Evolutionary conservation across 2,329 filamentous ascomycete genomes (phyloP).

Genomic region (Cladosporium sp.): DNA sequence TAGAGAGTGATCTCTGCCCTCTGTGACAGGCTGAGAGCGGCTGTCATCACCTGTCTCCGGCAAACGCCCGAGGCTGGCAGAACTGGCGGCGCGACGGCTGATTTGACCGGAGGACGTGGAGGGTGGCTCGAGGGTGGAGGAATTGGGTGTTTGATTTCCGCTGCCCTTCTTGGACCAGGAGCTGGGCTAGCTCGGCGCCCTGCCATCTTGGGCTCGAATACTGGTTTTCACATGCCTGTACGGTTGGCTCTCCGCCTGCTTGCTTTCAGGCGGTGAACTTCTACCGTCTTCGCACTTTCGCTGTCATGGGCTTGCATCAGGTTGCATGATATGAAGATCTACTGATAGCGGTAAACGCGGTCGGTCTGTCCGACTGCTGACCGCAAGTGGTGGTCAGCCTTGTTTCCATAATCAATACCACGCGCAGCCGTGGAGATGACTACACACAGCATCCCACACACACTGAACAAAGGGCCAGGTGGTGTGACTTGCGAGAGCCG

Average conservation of each 20-base stretch:
- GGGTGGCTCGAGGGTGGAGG: neutral
- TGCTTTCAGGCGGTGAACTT: constrained; percentile 4
- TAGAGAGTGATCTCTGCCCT: neutral
- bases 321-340: constrained; percentile 6
- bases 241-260: neutral
- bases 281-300: neutral
- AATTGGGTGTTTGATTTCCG: neutral
- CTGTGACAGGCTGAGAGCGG: constrained; percentile 4
- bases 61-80: constrained; percentile 4
- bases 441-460: neutral
- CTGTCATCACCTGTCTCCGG: constrained; percentile 9
- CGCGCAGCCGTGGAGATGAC: constrained; percentile 3
- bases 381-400: constrained; percentile 15
- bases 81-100: neutral
- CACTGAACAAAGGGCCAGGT: neutral
- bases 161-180: neutral
- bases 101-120: neutral
- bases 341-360: constrained; percentile 3
- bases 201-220: neutral
- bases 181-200: neutral
- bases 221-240: constrained; percentile 11
- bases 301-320: neutral
- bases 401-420: neutral
- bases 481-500: neutral
- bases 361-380: neutral